A percentile compares a stretch with the other conserved stretches of the same genome.
phyloP scores from a whole-genome alignment of 164 flowering plant species.

The Dillenia suffruticosa region DNA sequence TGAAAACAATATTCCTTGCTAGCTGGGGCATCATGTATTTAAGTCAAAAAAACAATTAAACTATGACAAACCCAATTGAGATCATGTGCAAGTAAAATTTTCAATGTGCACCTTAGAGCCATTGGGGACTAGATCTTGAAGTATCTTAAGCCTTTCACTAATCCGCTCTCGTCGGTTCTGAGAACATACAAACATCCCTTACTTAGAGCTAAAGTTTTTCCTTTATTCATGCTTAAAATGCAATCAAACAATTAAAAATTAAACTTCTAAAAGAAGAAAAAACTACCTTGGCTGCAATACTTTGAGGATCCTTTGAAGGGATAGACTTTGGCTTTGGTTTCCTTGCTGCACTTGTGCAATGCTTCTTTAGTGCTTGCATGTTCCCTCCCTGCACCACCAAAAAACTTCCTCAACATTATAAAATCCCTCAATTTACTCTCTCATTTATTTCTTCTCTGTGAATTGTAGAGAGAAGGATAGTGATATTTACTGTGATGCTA shows the following conservation, averaged over 20 bases:
- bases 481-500: not conserved
- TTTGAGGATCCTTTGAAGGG: conserved; percentile 79
- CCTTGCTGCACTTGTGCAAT: conserved; percentile 35
- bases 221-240: conserved; percentile 2
- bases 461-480: not conserved
- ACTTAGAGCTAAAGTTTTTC: conserved; percentile 13
- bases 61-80: too few species aligned
- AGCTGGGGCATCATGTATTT: not conserved
- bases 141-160: conserved; percentile 78
- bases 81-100: too few species aligned
- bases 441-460: not conserved
- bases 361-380: conserved; percentile 51
- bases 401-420: not conserved
- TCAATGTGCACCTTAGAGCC: conserved; percentile 63
- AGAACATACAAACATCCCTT: conserved; percentile 2
- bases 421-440: not conserved
- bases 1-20: not conserved
- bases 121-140: conserved; percentile 91
- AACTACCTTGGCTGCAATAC: conserved; percentile 83
- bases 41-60: not conserved
- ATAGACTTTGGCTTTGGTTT: conserved; percentile 42
- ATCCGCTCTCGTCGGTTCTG: conserved; percentile 92
- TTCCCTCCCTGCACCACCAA: conserved; percentile 34
- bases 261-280: conserved; percentile 7
- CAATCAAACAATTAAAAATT: not conserved